Evolutionary conservation across 305 asterid genomes (phyloP).

Genomic region (Fraxinus angustifolia): DNA sequence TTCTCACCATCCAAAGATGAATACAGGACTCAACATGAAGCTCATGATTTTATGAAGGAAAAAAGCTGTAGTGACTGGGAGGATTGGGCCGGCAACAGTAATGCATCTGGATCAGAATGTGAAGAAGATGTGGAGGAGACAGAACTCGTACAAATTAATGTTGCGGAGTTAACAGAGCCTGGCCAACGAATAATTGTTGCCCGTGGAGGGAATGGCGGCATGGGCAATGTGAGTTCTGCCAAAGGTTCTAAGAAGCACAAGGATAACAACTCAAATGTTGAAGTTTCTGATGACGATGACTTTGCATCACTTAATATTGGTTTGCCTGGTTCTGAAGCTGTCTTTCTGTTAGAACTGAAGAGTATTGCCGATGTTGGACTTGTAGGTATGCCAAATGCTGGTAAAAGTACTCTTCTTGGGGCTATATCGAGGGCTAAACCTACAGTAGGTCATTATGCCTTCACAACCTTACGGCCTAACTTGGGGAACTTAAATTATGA

Average conservation of each 20-base stretch:
- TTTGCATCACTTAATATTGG: constrained; percentile 38
- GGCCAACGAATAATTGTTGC: constrained; percentile 74
- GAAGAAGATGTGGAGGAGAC: constrained; percentile 46
- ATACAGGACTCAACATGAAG: constrained; percentile 25
- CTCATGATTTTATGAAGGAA: constrained; percentile 25
- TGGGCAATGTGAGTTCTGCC: constrained; percentile 53
- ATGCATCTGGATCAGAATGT: constrained; percentile 31
- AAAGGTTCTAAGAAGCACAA: constrained; percentile 27
- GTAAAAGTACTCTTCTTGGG: constrained; percentile 93
- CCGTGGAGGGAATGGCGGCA: constrained; percentile 83
- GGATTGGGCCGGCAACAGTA: constrained; percentile 32
- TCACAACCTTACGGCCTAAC: constrained; percentile 91
- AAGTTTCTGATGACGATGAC: constrained; percentile 37
- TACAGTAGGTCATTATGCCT: constrained; percentile 75
- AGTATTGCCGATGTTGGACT: constrained; percentile 94
- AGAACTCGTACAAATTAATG: constrained; percentile 48
- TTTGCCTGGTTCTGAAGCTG: constrained; percentile 60
- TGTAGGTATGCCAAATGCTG: constrained; percentile 95
- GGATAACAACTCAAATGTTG: constrained; percentile 27
- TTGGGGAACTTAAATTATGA: constrained; percentile 66
- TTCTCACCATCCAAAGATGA: constrained; percentile 28
- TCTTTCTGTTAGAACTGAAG: constrained; percentile 77
- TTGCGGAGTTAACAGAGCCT: constrained; percentile 76
- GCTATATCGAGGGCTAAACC: constrained; percentile 88
- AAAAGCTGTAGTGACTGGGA: constrained; percentile 35